Conservation (phyloP, 176 grass and related monocot species). For the Rhipidocladum racemiflorum region DNA sequence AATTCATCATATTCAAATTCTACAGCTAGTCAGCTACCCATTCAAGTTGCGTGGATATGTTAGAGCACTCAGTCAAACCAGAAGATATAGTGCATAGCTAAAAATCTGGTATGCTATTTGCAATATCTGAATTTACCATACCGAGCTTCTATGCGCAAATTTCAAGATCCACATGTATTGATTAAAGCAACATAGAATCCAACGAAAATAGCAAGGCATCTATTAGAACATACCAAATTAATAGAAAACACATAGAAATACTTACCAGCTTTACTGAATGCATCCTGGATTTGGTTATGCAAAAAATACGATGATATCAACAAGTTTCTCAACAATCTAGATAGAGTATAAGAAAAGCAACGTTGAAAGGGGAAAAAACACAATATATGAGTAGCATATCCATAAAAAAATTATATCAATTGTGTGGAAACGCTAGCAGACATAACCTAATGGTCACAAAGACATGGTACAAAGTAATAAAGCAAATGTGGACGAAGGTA, state of each 20-base stretch:
- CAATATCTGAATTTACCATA: background rate
- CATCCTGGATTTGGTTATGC: slow-evolving; percentile 66
- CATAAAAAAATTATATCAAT: background rate
- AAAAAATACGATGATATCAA: slow-evolving; percentile 76
- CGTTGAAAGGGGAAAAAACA: background rate
- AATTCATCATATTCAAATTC: too few species aligned
- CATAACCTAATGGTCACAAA: too few species aligned
- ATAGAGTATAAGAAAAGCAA: slow-evolving; percentile 8
- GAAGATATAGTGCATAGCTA: background rate
- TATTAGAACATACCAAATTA: background rate
- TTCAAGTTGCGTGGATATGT: background rate
- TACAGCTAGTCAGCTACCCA: background rate
- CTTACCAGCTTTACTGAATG: slow-evolving; percentile 57
- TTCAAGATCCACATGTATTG: background rate
- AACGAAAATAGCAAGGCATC: background rate
- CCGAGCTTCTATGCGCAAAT: background rate
- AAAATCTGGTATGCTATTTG: background rate
- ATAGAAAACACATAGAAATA: background rate
- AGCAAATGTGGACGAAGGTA: slow-evolving; percentile 11
- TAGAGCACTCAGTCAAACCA: background rate
- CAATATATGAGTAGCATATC: background rate
- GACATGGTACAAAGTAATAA: background rate
- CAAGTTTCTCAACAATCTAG: slow-evolving; percentile 95
- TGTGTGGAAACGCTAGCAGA: background rate
- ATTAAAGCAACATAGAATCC: background rate